A percentile compares a stretch with the other conserved stretches of the same genome.
Conservation (phyloP, 2,329 filamentous ascomycete species). For the Ophiosphaerella herpotricha region DNA sequence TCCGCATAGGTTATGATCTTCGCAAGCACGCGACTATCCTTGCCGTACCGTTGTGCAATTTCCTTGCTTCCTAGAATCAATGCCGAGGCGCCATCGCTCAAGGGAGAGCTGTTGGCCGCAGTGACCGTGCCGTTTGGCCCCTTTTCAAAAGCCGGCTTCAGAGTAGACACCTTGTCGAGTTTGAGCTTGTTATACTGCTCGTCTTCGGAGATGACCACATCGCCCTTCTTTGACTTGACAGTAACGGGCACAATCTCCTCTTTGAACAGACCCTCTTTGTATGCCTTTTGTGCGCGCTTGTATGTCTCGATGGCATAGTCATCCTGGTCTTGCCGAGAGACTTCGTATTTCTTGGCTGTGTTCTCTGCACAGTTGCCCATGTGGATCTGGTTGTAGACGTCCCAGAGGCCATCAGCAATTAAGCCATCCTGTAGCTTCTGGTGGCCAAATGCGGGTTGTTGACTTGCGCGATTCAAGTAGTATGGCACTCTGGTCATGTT, state of each 20-base stretch:
- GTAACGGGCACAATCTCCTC: conserved; percentile 91
- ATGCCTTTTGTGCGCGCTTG: conserved; percentile 85
- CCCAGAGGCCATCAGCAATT: conserved; percentile 92
- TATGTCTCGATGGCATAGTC: conserved; percentile 89
- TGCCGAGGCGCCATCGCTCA: conserved; percentile 93
- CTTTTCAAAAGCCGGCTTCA: conserved; percentile 91
- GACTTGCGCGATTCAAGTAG: conserved; percentile 81
- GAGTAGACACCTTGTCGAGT: conserved; percentile 78
- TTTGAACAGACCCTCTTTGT: conserved; percentile 79
- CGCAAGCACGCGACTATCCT: conserved; percentile 80
- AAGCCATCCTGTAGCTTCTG: conserved; percentile 88
- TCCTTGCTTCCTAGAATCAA: conserved; percentile 82
- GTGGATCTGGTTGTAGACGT: conserved; percentile 95
- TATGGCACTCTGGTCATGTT: conserved; percentile 95
- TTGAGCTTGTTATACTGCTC: conserved; percentile 90
- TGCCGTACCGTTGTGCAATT: conserved; percentile 78
- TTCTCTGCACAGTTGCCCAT: conserved; percentile 98
- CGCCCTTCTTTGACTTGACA: conserved; percentile 81
- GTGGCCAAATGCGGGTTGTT: conserved; percentile 83
- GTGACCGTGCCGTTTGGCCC: conserved; percentile 91
- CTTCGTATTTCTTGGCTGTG: conserved; percentile 82
- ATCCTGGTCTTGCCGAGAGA: conserved; percentile 87
- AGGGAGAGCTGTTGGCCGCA: conserved; percentile 88
- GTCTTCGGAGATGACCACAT: conserved; percentile 74
- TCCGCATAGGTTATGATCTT: conserved; percentile 85